A percentile compares a stretch with the other conserved stretches of the same genome.
Evolutionary conservation across 2,329 filamentous ascomycete genomes (phyloP).

Genomic region (Fusarium robinianum): DNA sequence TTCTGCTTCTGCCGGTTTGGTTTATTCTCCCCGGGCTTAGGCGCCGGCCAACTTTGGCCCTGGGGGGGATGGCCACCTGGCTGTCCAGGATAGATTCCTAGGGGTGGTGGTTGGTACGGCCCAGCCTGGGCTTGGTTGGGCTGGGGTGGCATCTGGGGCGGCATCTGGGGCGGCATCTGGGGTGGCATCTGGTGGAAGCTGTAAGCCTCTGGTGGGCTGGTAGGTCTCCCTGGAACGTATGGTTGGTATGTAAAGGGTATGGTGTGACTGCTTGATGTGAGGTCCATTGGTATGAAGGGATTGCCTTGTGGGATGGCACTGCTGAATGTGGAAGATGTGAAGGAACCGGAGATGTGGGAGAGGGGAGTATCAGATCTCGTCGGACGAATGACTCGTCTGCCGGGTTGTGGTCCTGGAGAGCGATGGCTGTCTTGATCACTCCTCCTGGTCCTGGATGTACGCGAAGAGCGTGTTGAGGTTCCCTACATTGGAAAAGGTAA

Average conservation of each 20-base stretch:
- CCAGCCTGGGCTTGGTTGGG: not conserved
- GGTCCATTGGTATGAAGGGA: not conserved
- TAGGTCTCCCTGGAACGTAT: not conserved
- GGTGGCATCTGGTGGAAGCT: not conserved
- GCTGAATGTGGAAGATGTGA: no score
- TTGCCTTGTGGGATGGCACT: not conserved
- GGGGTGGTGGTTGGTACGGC: not conserved
- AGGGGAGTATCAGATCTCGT: not conserved
- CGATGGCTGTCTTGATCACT: not conserved
- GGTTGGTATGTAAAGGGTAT: not conserved
- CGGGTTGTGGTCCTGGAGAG: not conserved
- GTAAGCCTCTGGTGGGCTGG: not conserved
- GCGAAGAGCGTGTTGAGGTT: not conserved
- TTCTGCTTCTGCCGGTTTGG: not conserved
- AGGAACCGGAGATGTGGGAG: no score
- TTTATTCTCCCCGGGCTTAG: not conserved
- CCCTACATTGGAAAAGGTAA: not conserved
- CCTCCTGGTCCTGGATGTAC: not conserved
- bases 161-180: no score
- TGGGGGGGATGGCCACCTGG: not conserved
- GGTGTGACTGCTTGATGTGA: not conserved
- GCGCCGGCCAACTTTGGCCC: not conserved
- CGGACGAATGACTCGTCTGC: conserved; percentile 7
- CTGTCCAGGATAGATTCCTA: not conserved
- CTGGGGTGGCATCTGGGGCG: no score